Evolutionary conservation across 805 yeast species (phyloP).

Genomic region (Cephaloascus fragrans): DNA sequence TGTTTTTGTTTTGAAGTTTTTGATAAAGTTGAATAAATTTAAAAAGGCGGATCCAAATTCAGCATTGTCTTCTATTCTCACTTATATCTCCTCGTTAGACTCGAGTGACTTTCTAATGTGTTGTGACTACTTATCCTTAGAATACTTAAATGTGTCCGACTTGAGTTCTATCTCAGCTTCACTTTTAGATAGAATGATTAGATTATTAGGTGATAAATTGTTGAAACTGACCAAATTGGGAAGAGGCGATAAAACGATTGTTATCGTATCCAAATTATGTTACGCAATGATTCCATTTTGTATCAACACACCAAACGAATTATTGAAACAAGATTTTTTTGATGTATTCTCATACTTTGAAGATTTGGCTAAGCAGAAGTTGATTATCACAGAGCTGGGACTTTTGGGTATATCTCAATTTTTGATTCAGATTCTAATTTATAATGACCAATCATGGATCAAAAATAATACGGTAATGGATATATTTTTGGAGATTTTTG

Average conservation of each 20-base stretch:
- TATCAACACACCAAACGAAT: constrained; percentile 10
- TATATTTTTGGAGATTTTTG: constrained; percentile 2
- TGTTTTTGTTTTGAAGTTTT: constrained; percentile 1
- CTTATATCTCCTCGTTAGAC: background rate
- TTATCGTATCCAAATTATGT: constrained; percentile 21
- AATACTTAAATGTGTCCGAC: background rate
- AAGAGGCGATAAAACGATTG: constrained; percentile 27
- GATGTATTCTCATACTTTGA: constrained; percentile 40
- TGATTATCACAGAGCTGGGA: constrained; percentile 29
- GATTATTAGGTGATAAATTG: constrained; percentile 21
- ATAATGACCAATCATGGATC: constrained; percentile 16
- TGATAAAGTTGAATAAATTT: background rate
- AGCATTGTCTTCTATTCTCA: constrained; percentile 1
- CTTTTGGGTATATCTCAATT: constrained; percentile 19
- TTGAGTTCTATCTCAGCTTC: constrained; percentile 1
- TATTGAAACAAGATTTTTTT: constrained; percentile 27
- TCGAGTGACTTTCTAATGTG: background rate
- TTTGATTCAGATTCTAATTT: constrained; percentile 16
- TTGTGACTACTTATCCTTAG: constrained; percentile 1
- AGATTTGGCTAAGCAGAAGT: constrained; percentile 24
- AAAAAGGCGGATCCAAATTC: background rate
- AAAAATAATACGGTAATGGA: constrained; percentile 3
- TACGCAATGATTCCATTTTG: constrained; percentile 14
- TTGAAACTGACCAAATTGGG: constrained; percentile 19
- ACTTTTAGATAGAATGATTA: constrained; percentile 8